Base-by-base conservation (phyloP, 805 yeast genomes). In the Komagataella ulmi region DNA sequence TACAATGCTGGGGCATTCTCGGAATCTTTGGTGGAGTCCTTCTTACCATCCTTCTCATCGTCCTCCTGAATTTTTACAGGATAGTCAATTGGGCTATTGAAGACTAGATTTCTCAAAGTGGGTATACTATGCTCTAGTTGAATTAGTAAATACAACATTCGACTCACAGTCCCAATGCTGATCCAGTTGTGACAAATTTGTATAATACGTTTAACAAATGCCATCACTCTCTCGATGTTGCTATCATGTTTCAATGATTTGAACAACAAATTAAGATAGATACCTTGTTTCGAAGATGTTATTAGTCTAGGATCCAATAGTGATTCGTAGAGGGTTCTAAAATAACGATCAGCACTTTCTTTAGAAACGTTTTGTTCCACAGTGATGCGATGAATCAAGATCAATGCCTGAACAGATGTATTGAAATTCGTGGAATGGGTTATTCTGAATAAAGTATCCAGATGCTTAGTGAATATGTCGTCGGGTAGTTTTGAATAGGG, bases 341-440 rank as follows among this genome's bases (percentile, higher is more conserved):
- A 91, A 64, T 77, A 93, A 63, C 98, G 76, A 60, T 82, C 85
- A 36, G 56, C 59, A 17, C 44, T 30, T 8, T 43, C 44, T 24
- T 73, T 58, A 57, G 75, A 73, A 58, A 81, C 65, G 24, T 72
- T 70, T 55, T 85, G 85, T 50, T 79, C 73, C 49, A 75, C 64
- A 17, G 88, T 76, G 55, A 93, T 85, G 62, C 88, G 96, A 64
- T 84, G 81, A 50, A 93, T 81, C 61, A 93, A 78, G 43, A 85
- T 82, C 57, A 93, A 75, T 0, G 98, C 96, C 70, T 93, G 99
- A 21, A 93, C 82, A 12, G 95, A 83, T 2, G 99, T 91, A 65
- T 88, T 88, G 73, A 91, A 90, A 65, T 93, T 93, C 23, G 96
- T 81, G 17, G 96, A 84, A 65, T 91, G 97, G 4, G 97, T 90